Evolutionary conservation across 2,329 filamentous ascomycete genomes (phyloP).

Genomic region (Penicillium brevicompactum): DNA sequence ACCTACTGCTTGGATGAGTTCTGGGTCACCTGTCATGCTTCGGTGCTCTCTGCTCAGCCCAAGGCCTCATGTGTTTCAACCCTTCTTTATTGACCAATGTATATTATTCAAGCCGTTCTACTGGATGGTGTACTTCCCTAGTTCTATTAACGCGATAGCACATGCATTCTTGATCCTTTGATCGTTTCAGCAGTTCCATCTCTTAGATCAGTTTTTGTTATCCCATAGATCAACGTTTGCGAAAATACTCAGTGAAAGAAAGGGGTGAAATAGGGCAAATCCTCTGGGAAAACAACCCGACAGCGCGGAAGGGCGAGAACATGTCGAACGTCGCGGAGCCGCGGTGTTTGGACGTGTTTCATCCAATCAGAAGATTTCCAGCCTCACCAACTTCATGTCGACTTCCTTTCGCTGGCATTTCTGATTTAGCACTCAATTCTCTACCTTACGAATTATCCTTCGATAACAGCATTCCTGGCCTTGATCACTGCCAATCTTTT

Average conservation of each 20-base stretch:
- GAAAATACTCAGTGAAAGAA: too few relatives aligned
- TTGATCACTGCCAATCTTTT: conserved; percentile 4
- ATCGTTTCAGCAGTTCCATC: background rate
- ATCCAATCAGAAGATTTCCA: conserved; percentile 26
- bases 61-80: conserved; percentile 4
- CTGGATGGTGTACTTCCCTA: conserved; percentile 23
- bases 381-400: conserved; percentile 17
- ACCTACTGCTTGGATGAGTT: background rate
- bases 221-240: too few relatives aligned
- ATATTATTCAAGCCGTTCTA: conserved; percentile 25
- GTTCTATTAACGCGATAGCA: conserved; percentile 15
- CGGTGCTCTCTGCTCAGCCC: background rate
- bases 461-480: conserved; percentile 6
- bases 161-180: conserved; percentile 6
- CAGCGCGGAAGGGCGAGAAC: conserved; percentile 3
- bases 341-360: conserved; percentile 12
- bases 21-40: conserved; percentile 1
- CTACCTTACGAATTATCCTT: background rate
- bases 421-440: background rate
- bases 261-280: too few relatives aligned
- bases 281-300: too few relatives aligned
- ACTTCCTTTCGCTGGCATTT: conserved; percentile 3
- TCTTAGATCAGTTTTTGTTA: too few relatives aligned
- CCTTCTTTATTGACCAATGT: conserved; percentile 19
- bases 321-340: conserved; percentile 17